Percentiles rank a stretch among this genome's conserved stretches.
These are phyloP conservation scores for Suillus americanus DNA, from an alignment of 768 basidiomycete species.

Conservation along the genomic window DNA sequence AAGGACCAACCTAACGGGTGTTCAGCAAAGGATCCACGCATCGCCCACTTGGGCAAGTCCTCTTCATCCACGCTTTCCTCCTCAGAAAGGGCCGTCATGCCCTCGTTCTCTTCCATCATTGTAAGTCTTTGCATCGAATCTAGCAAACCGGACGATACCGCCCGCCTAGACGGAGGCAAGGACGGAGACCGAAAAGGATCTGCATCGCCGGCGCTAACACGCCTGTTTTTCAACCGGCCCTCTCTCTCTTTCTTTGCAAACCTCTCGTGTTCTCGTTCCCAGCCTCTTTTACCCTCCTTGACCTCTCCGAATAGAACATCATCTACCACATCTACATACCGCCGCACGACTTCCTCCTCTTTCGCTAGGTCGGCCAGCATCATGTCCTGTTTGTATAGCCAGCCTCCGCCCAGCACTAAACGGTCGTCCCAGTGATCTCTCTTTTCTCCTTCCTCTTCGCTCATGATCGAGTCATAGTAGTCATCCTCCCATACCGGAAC, in stretches of 20 bases:
- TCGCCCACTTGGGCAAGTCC: slow-evolving; percentile 78
- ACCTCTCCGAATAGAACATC: slow-evolving; percentile 71
- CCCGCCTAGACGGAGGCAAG: slow-evolving; percentile 38
- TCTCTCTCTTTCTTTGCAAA: slow-evolving; percentile 43
- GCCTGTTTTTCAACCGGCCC: slow-evolving; percentile 36
- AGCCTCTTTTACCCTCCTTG: slow-evolving; percentile 46
- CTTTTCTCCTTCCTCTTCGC: slow-evolving; percentile 53
- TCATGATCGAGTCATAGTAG: slow-evolving; percentile 39
- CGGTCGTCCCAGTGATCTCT: slow-evolving; percentile 80
- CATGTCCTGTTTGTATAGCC: slow-evolving; percentile 76
- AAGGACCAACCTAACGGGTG: slow-evolving; percentile 57
- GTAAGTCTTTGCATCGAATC: slow-evolving; percentile 49
- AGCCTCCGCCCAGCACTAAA: slow-evolving; percentile 77
- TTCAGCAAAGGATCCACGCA: slow-evolving; percentile 49
- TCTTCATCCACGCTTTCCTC: slow-evolving; percentile 59
- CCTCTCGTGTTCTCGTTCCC: slow-evolving; percentile 47
- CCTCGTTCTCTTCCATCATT: slow-evolving; percentile 57
- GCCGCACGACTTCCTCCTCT: slow-evolving; percentile 55
- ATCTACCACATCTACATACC: slow-evolving; percentile 79
- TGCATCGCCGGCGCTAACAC: slow-evolving; percentile 30
- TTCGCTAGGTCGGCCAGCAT: slow-evolving; percentile 49
- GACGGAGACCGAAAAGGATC: slow-evolving; percentile 23
- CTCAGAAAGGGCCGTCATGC: slow-evolving; percentile 44
- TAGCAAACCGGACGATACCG: slow-evolving; percentile 62
- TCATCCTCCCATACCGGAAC: slow-evolving; percentile 83